phyloP scores from a whole-genome alignment of 345 rosid genomes.

The Mangifera indica region DNA sequence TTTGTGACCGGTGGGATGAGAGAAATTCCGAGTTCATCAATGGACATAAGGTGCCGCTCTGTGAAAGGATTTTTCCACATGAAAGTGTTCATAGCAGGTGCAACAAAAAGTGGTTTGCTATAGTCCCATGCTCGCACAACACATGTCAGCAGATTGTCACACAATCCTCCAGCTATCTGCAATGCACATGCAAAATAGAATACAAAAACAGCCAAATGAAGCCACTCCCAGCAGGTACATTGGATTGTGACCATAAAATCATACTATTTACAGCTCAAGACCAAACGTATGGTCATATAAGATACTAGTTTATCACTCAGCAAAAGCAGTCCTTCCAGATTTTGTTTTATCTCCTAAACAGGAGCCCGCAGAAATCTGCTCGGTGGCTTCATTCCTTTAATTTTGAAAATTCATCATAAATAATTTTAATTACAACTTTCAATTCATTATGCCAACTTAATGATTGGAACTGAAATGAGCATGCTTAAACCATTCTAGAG shows the following conservation, averaged over 20 bases:
- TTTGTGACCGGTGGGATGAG: slow-evolving; percentile 81
- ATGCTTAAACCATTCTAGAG: too few relatives aligned
- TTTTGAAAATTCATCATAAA: too few relatives aligned
- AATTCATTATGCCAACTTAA: neutral
- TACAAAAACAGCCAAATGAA: neutral
- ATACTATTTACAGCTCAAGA: too few relatives aligned
- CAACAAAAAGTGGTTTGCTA: slow-evolving; percentile 72
- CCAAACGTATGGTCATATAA: too few relatives aligned
- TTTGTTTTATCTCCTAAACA: neutral
- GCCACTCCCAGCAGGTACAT: slow-evolving; percentile 6
- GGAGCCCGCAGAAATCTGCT: too few relatives aligned
- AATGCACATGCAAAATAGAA: slow-evolving; percentile 8
- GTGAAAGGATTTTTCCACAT: slow-evolving; percentile 96
- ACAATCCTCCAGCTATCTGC: slow-evolving; percentile 91
- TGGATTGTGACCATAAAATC: neutral
- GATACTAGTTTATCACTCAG: too few relatives aligned
- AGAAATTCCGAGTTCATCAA: slow-evolving; percentile 84
- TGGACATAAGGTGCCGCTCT: slow-evolving; percentile 73
- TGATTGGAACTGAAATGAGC: neutral
- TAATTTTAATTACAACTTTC: too few relatives aligned
- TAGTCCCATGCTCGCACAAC: slow-evolving; percentile 93
- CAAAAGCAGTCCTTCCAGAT: neutral
- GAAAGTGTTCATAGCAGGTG: slow-evolving; percentile 87
- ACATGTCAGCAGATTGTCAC: slow-evolving; percentile 89
- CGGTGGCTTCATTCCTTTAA: too few relatives aligned